Evolutionary conservation across 2,329 filamentous ascomycete species (phyloP), one percentile per base, ranked within the genome.

Genomic region (Thielaviopsis euricoi): DNA sequence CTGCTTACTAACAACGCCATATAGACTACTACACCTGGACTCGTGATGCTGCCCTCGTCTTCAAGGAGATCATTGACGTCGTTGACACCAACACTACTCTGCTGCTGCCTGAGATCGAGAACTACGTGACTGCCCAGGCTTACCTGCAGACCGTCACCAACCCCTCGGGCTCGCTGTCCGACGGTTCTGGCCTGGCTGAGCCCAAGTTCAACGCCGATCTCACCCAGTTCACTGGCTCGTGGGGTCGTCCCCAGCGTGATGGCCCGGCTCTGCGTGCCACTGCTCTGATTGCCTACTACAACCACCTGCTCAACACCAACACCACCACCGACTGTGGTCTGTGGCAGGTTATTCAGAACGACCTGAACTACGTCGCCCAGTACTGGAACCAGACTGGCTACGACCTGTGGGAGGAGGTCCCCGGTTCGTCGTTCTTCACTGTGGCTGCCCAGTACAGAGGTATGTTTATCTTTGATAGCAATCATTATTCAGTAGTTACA

Each of bases 381-480:
- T 87, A 87, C 71, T 87, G 84, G 81, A 80, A 79, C 65, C 69
- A 74, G 62, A 79, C 77, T 0, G 78, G 78, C 6, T 93, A 82
- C 65, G 88, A 94, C 67, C 76, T 94, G 2, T 93, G 88, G 88
- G 88, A 93, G 67, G 88, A 93, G 67, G 80, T 90, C 15, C 73
- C 75, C 23, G 85, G 86, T 48, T 83, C 80, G 22, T 89, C 86
- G 0, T 93, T 90, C 73, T 94, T 91, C 70, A 93, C 87, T 1
- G 71, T 82, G 33, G 79, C 81, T 2, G 77, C 78, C 48, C 81
- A 86, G 61, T 82, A 91, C 66, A 80, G 87, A 63, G 76, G 82
- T 64, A 66, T 76, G 61, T 69, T 25, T 22, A 6, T 4, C n/a
- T 75, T 1, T 15, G 1, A 66, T 51, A 17, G 7, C 23, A 22